phyloP scores from a whole-genome alignment of 495 filamentous ascomycete genomes.

The Neurospora sp. region DNA sequence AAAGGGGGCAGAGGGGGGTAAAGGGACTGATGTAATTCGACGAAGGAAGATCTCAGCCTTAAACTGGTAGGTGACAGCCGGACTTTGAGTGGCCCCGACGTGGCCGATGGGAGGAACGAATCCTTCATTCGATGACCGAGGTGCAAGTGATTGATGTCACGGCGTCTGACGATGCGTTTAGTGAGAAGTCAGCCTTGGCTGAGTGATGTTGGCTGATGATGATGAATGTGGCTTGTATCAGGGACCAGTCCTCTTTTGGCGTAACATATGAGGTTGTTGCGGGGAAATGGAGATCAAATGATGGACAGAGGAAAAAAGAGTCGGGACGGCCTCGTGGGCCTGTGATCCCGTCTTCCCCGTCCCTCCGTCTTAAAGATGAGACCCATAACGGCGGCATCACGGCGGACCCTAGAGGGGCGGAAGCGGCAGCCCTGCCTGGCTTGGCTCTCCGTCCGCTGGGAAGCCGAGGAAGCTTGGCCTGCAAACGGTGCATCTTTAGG shows the following conservation, averaged over 20 bases:
- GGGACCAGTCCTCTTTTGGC: neutral
- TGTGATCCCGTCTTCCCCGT: neutral
- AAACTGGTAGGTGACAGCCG: neutral
- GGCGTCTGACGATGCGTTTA: neutral
- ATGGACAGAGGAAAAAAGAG: too few species aligned
- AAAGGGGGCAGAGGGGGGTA: neutral
- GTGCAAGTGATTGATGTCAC: neutral
- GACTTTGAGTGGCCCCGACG: neutral
- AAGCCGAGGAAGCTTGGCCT: neutral
- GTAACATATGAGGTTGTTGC: neutral
- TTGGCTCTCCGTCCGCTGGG: neutral
- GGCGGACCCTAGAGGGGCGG: neutral
- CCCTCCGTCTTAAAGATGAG: neutral
- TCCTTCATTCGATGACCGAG: neutral
- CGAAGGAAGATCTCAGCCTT: neutral
- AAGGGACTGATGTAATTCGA: neutral
- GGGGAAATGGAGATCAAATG: neutral
- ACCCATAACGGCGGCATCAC: neutral
- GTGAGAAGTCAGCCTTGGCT: neutral
- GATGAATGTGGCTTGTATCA: neutral
- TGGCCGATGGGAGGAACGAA: neutral
- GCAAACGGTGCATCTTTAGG: neutral
- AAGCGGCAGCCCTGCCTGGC: neutral
- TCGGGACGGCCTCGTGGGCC: neutral
- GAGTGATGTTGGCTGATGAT: neutral